These are phyloP conservation scores for Backusella westeae DNA, from an alignment of 192 early-diverging fungal species.

Conservation along the genomic window DNA sequence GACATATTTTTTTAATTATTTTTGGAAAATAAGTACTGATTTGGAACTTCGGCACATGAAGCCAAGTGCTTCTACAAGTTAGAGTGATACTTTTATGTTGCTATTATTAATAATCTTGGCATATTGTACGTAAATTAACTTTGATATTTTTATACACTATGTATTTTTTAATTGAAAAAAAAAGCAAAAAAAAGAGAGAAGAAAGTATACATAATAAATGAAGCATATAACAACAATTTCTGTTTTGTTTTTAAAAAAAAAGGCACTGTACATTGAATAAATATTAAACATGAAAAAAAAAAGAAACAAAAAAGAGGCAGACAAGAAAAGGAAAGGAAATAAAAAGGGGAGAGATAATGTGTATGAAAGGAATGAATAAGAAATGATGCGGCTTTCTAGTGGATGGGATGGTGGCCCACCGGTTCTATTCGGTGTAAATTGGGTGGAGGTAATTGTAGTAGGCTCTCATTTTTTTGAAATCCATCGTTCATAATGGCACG, in stretches of 20 bases:
- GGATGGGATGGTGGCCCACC: background rate
- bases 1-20: background rate
- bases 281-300: background rate
- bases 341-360: background rate
- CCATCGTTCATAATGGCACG: constrained; percentile 14
- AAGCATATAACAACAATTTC: background rate
- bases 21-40: constrained; percentile 5
- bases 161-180: background rate
- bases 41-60: background rate
- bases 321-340: background rate
- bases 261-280: background rate
- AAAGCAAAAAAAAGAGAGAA: background rate
- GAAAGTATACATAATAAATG: background rate
- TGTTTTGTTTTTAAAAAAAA: background rate
- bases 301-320: background rate
- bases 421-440: constrained; percentile 5
- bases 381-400: background rate
- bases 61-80: background rate
- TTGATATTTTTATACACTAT: background rate
- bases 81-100: background rate
- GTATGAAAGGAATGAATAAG: constrained; percentile 3
- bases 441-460: background rate
- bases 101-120: background rate
- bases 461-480: background rate
- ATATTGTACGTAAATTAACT: background rate